A percentile compares a stretch with the other conserved stretches of the same genome.
Conservation (phyloP, 176 grass and related monocot genomes). For the Rhynchospora breviuscula region DNA sequence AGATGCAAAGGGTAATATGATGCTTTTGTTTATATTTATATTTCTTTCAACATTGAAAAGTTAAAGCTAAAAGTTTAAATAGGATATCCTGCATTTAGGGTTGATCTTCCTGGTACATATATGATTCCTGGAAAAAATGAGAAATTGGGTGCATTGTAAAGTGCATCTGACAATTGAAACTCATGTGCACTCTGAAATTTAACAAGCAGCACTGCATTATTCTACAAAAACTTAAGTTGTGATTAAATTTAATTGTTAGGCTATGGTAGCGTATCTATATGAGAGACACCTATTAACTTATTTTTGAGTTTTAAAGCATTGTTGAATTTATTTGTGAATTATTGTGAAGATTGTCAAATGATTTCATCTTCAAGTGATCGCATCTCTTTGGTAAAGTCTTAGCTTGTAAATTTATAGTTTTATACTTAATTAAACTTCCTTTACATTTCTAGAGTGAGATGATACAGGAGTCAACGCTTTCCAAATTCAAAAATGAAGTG, state of each 20-base stretch:
- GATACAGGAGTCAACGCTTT: constrained; percentile 78
- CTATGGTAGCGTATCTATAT: neutral
- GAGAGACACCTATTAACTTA: neutral
- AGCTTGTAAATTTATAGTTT: neutral
- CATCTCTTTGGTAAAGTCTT: neutral
- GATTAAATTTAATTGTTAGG: neutral
- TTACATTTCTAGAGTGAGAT: constrained; percentile 52
- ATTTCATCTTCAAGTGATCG: neutral
- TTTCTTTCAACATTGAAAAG: neutral
- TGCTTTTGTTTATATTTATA: neutral
- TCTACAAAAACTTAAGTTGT: neutral
- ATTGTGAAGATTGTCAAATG: neutral
- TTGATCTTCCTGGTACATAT: neutral
- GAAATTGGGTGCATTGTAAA: neutral
- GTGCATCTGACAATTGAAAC: neutral
- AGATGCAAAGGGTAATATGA: constrained; percentile 68
- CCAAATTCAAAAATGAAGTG: constrained; percentile 88
- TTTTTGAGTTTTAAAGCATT: neutral
- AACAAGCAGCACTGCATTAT: neutral
- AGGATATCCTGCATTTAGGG: neutral
- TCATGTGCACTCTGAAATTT: neutral
- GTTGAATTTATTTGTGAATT: neutral
- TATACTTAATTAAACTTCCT: constrained; percentile 1
- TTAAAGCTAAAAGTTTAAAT: neutral
- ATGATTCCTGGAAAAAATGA: neutral